phyloP scores from a whole-genome alignment of 371 early-diverging fungal genomes.

The Dichotomocladium elegans region DNA sequence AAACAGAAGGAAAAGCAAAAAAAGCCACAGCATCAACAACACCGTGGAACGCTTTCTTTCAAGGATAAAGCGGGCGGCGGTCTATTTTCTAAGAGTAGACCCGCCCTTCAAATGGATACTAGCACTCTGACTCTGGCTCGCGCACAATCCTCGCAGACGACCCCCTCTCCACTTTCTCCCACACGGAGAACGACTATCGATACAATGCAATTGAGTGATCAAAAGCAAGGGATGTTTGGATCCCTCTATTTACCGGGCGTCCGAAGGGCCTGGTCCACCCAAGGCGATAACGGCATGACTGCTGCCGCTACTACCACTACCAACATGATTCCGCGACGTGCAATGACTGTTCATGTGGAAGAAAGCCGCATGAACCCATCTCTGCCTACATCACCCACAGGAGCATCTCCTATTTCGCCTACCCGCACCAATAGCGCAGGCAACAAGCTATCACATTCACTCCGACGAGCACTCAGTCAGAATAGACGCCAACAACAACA shows the following conservation, averaged over 20 bases:
- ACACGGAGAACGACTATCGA: neutral
- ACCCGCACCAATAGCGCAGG: neutral
- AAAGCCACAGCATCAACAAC: slow-evolving; percentile 1
- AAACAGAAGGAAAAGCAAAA: slow-evolving; percentile 1
- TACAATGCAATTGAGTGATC: too few species aligned
- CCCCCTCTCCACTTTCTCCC: slow-evolving; percentile 6
- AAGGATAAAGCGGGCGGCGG: too few species aligned
- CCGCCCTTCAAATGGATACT: too few species aligned
- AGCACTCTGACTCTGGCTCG: too few species aligned
- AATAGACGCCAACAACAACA: neutral
- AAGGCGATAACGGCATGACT: neutral
- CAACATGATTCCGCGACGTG: slow-evolving; percentile 2
- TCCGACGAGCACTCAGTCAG: slow-evolving; percentile 8
- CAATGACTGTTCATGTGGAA: neutral
- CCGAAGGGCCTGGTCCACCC: neutral
- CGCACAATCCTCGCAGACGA: too few species aligned
- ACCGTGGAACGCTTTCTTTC: too few species aligned
- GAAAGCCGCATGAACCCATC: neutral
- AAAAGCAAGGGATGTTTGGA: too few species aligned
- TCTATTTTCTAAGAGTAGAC: too few species aligned
- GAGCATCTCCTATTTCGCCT: too few species aligned
- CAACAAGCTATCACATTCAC: neutral
- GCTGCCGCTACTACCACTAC: neutral
- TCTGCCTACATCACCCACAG: too few species aligned
- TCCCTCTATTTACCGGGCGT: neutral